phyloP scores from a whole-genome alignment of 2,329 filamentous ascomycete species.

The Colletotrichum sp. region DNA sequence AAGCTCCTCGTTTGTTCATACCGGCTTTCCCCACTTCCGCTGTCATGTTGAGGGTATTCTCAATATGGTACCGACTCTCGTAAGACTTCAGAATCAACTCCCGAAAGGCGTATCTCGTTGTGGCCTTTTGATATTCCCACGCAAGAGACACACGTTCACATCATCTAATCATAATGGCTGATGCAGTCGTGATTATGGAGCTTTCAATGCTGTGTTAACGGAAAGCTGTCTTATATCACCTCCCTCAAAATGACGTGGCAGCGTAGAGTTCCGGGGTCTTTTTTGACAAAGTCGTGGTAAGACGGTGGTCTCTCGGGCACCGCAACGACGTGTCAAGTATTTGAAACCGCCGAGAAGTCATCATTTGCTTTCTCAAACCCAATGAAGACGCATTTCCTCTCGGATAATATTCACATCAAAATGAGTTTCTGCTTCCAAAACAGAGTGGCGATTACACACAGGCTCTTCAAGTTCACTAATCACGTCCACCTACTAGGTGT shows the following conservation, averaged over 20 bases:
- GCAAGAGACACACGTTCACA: accelerated
- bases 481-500: too few relatives aligned
- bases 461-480: neutral
- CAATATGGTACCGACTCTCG: accelerated
- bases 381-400: neutral
- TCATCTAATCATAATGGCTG: too few relatives aligned
- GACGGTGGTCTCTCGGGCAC: neutral
- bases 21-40: accelerated
- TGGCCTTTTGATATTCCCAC: neutral
- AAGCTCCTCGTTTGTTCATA: neutral
- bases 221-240: neutral
- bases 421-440: too few relatives aligned
- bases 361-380: neutral
- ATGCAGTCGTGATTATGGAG: too few relatives aligned
- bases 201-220: neutral
- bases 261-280: accelerated
- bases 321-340: accelerated
- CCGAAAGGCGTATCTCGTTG: neutral
- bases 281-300: accelerated
- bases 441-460: too few relatives aligned
- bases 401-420: too few relatives aligned
- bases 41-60: neutral
- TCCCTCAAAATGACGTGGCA: accelerated
- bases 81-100: neutral
- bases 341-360: neutral